Evolutionary conservation across 352 stramenopile species (phyloP), one percentile per base, ranked within the genome.

Genomic region (Phytophthora agathidicida): DNA sequence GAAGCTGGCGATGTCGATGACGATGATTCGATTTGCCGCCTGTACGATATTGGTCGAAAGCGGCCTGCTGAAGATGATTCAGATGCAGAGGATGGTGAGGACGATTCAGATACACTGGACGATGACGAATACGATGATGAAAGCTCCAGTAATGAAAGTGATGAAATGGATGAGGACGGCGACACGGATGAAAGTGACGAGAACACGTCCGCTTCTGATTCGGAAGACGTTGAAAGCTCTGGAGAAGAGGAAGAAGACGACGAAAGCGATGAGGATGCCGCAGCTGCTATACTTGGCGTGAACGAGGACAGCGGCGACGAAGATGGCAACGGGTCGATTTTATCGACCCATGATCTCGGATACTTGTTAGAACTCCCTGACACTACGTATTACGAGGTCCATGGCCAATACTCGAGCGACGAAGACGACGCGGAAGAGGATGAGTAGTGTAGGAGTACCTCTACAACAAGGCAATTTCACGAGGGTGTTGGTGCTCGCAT

Each of bases 11-110:
- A 75, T 10, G 76, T 79, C 9, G 65, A 75, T 14, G 73, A 91
- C n/a, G 80, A 94, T 38, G 84, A 94, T 60, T 81, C 84, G 0
- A 75, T 93, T 14, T 96, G 85, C 30, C 82, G 85, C 11, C 60
- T 96, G n/a, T 96, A 96, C 35, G 88, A 96, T 33, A 80, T 96
- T 39, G 89, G 89, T 7, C 74, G 89, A 2, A 94, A 91, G 46
- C 85, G 86, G 1, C 80, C 86, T 9, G 83, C 85, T 36, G 89
- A 96, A 63, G 88, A 91, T 46, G 89, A 96, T 50, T 96, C 89
- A 7, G 89, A 96, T 51, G 68, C 89, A 16, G 89, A 96, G 60
- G 83, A 93, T 44, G 81, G 60, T 9, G 61, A 86, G 11, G 81
- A 88, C 7, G 83, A 85, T 3, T 89, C 79, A 23, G 81, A 91